Base-by-base conservation (phyloP, 1,284 basidiomycete species). In the Pascua guehoae region DNA sequence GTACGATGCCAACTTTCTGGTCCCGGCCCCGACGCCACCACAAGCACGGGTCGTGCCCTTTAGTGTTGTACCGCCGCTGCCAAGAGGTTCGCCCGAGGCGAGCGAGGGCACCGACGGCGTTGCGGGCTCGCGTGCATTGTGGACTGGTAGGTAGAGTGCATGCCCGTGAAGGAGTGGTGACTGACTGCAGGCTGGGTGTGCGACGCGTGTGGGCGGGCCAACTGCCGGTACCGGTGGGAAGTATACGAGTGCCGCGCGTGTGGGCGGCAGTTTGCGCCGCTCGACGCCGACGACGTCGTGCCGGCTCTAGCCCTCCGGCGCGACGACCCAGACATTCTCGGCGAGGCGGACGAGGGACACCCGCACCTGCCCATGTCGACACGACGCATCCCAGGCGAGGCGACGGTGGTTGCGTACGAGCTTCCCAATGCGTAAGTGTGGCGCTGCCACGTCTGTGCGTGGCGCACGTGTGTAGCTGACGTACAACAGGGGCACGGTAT, bases 161-260 rank as follows among this genome's bases (percentile, higher is more conserved):
- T 12, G 7, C 24, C 8, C 16, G n/a, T n/a, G 24, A 32, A 32
- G 24, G 24, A 32, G 8, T 32, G 24, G 39, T 18, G 17, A 38
- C 49, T 61, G 53, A 62, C n/a, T 9, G 10, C 49, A 70, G 70
- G 70, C 10, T 74, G 71, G 71, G 71, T 73, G 5, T 74, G 72
- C 47, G 47, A 49, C 12, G 51, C 39, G 16, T 74, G 72, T 47
- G 70, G 69, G 8, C 56, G 72, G n/a, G 72, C 72, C 2, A 74
- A 74, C 61, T 71, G 69, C 49, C 64, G 73, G 40, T 69, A 66
- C 50, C 58, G 69, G 10, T 74, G 73, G 73, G 71, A 74, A 53
- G 60, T 68, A 36, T 69, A 65, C 68, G 63, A 56, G 54, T 62
- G 60, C 18, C 51, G 54, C 38, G 56, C 51, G 40, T 63, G 61